Base-by-base conservation (phyloP, 2,329 filamentous ascomycete species). In the Chaetomiaceae sp. region DNA sequence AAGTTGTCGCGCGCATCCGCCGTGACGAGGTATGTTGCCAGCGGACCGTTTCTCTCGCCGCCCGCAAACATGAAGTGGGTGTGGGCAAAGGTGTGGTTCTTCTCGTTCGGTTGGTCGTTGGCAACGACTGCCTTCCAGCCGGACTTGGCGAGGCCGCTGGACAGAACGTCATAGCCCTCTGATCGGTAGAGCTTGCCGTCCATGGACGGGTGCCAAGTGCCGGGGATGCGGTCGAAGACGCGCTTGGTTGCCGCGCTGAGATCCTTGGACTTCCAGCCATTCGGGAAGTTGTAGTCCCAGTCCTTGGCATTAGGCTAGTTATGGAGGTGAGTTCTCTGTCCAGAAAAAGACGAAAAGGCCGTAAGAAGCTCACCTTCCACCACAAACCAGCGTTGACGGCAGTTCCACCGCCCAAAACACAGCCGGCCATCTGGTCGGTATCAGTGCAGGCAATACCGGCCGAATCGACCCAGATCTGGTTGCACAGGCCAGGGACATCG, bases 361-460 rank as follows among this genome's bases (percentile, higher is more conserved):
- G 20, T 1, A 36, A 10, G 13, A n/a, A 16, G 44, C 67, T 58
- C 55, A 74, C 76, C 66, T 80, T 82, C 76, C 82, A 86, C 79
- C 82, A 87, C 30, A 88, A 73, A 40, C 82, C 84, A 46, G 85
- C 80, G 59, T 88, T 89, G 62, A 87, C 75, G 25, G 82, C 79
- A 13, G 81, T 79, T 7, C 82, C 81, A 51, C 85, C 86, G 44
- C 86, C 86, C 2, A 89, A 75, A 38, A 89, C 75, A 57, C 86
- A 89, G 13, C 84, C 86, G 11, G 84, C 82, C 82, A 87, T 87
- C 62, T 85, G 81, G 57, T 85, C 84, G n/a, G 80, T 82, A 65
- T 89, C 85, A 1, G 76, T 77, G 67, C 86, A 89, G 32, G 81
- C 79, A 60, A 87, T 81, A 25, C 82, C 83, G 4, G 73, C 73